phyloP scores from a whole-genome alignment of 176 grass and related monocot genomes.

The Cymbopogon citratus region DNA sequence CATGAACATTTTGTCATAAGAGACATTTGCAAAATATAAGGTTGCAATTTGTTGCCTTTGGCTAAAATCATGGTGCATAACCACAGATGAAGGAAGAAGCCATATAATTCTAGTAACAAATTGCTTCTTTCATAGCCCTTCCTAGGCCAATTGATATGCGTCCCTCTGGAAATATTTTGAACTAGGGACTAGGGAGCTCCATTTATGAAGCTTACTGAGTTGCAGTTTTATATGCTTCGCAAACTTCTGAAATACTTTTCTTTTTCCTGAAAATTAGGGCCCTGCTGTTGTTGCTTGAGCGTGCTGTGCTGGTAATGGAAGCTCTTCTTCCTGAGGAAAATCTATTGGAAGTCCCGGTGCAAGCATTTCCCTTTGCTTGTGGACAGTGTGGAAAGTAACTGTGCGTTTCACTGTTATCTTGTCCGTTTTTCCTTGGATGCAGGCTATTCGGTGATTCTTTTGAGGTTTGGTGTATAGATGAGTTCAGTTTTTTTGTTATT shows the following conservation, averaged over 20 bases:
- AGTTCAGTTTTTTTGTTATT: constrained; percentile 39
- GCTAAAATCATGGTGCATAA: background rate
- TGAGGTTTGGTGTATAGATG: constrained; percentile 44
- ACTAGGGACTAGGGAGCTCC: background rate
- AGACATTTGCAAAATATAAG: background rate
- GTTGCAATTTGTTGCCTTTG: background rate
- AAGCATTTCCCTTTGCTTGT: constrained; percentile 12
- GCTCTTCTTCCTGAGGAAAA: constrained; percentile 22
- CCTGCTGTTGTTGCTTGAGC: constrained; percentile 66
- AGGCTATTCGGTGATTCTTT: constrained; percentile 3
- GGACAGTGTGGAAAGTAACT: constrained; percentile 34
- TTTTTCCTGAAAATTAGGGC: constrained; percentile 32
- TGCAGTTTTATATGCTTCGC: constrained; percentile 4
- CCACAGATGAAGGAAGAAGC: background rate
- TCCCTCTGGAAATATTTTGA: background rate
- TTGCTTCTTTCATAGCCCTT: background rate
- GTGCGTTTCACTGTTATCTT: constrained; percentile 12
- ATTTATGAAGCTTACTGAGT: background rate
- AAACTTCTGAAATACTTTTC: constrained; percentile 3
- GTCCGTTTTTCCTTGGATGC: constrained; percentile 4
- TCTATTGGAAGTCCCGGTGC: constrained; percentile 9
- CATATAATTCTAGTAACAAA: background rate
- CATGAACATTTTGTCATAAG: background rate
- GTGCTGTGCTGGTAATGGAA: constrained; percentile 17
- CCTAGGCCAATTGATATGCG: background rate